Conservation (phyloP, 768 basidiomycete genomes). For the Boletus pseudo-olivaceus region DNA sequence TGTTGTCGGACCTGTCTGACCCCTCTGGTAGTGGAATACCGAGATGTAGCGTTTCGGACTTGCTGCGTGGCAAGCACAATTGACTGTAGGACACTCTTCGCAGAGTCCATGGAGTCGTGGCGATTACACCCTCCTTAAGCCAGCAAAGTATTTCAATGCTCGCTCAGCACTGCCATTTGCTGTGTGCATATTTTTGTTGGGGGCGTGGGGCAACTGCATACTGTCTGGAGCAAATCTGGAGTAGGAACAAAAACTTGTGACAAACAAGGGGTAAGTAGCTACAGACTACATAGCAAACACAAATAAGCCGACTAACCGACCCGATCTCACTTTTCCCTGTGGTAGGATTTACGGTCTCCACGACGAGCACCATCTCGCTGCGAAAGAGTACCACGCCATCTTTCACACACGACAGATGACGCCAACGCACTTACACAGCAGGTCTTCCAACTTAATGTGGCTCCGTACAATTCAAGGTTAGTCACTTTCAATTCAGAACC, state of each 20-base stretch:
- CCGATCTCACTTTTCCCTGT: no score
- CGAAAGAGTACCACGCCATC: not conserved
- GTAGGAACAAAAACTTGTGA: no score
- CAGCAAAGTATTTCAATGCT: no score
- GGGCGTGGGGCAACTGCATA: no score
- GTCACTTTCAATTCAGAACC: not conserved
- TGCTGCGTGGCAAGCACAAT: not conserved
- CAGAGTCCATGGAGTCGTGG: not conserved
- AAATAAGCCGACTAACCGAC: no score
- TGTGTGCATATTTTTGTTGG: not conserved
- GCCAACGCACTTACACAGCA: not conserved
- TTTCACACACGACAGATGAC: not conserved
- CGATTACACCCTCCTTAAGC: no score
- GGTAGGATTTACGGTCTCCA: no score
- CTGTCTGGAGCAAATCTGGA: no score
- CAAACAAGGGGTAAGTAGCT: no score
- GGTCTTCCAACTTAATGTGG: not conserved
- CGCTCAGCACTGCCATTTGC: not conserved
- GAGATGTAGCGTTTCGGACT: not conserved
- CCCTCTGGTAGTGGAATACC: not conserved
- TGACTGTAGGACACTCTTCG: not conserved
- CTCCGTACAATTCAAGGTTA: not conserved
- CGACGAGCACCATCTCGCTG: not conserved
- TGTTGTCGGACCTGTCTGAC: constrained; percentile 1
- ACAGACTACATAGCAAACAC: no score